Conservation (phyloP, 140 eudicot genomes). For the Senecio squalidus region DNA sequence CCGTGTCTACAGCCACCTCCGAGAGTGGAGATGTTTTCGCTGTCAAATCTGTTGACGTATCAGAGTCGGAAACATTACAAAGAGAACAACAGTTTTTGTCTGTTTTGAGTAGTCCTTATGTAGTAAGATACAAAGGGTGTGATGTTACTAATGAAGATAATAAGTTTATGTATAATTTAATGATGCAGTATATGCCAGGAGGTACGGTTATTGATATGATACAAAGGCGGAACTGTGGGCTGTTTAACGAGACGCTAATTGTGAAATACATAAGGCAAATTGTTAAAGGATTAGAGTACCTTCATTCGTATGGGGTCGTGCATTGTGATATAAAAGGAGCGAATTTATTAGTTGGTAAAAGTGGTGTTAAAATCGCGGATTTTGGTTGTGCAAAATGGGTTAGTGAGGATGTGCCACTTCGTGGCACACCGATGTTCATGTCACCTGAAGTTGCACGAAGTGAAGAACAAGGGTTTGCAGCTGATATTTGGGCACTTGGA, state of each 20-base stretch:
- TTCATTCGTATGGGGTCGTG: conserved; percentile 62
- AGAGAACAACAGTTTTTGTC: conserved; percentile 58
- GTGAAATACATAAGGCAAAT: conserved; percentile 47
- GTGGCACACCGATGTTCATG: conserved; percentile 84
- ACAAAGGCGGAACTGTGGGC: conserved; percentile 9
- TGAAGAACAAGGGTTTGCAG: conserved; percentile 64
- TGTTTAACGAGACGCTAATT: conserved; percentile 35
- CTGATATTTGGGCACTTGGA: conserved; percentile 80
- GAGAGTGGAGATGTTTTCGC: conserved; percentile 48
- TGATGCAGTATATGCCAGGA: conserved; percentile 48
- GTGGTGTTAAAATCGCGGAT: conserved; percentile 66
- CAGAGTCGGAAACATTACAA: conserved; percentile 40
- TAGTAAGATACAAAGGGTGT: conserved; percentile 59
- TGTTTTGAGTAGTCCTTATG: conserved; percentile 37
- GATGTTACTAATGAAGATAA: conserved; percentile 47
- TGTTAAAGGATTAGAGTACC: conserved; percentile 50
- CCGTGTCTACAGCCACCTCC: conserved; percentile 53
- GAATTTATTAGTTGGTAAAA: conserved; percentile 39
- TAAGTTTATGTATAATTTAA: conserved; percentile 43
- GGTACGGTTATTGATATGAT: conserved; percentile 54
- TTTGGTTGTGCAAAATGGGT: conserved; percentile 75
- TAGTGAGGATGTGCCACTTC: conserved; percentile 19
- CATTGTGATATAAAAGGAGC: conserved; percentile 80
- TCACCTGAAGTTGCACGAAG: conserved; percentile 81
- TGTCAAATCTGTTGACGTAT: conserved; percentile 47